phyloP scores from a whole-genome alignment of 352 stramenopile species.

The Globisporangium uncinulatum region DNA sequence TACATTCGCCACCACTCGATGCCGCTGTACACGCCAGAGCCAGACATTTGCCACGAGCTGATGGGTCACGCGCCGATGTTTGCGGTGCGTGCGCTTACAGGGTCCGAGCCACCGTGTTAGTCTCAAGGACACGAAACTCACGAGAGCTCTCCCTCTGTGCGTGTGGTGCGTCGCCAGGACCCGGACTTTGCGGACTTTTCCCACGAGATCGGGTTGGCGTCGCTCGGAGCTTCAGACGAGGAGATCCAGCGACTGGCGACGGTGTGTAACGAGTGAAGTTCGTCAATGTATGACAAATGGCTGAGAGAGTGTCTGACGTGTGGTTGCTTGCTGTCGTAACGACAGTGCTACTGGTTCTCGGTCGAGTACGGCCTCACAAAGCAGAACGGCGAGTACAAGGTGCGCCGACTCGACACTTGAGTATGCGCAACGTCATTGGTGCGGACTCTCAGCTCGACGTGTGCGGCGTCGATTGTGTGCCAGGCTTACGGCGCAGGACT shows the following conservation, averaged over 20 bases:
- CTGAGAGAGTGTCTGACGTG: background rate
- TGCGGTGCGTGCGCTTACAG: conserved; percentile 39
- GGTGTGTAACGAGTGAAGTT: conserved; percentile 14
- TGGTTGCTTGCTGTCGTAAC: background rate
- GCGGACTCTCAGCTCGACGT: background rate
- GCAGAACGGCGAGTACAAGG: conserved; percentile 92
- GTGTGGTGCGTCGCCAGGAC: conserved; percentile 40
- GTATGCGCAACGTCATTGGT: background rate
- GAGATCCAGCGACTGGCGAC: conserved; percentile 93
- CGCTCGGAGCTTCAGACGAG: conserved; percentile 93
- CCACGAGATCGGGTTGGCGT: conserved; percentile 95
- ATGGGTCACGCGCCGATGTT: conserved; percentile 97
- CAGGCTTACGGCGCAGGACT: conserved; percentile 93
- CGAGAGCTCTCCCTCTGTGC: background rate
- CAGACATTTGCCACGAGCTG: conserved; percentile 97
- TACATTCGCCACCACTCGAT: conserved; percentile 94
- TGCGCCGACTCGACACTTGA: conserved; percentile 7
- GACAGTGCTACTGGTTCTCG: conserved; percentile 96
- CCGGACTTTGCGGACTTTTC: conserved; percentile 97
- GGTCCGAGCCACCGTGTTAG: background rate
- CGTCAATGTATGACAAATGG: no score
- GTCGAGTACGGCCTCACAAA: conserved; percentile 97
- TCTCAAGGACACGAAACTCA: background rate
- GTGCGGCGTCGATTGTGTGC: no score
- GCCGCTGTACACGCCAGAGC: conserved; percentile 97